Base-by-base conservation (phyloP, 805 yeast species). In the Candida piceae region DNA sequence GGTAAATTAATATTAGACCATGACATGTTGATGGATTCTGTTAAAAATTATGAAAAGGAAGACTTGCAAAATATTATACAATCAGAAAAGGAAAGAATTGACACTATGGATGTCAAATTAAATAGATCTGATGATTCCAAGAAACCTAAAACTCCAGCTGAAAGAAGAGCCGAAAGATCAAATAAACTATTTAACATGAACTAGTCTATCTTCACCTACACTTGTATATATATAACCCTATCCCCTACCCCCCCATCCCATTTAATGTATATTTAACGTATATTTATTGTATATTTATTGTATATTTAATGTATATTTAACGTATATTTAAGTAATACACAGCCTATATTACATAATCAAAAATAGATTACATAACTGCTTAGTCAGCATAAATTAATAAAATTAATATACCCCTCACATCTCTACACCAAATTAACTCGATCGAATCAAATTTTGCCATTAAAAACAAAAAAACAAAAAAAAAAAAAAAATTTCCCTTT, bases 1-100 rank as follows among this genome's bases (percentile, higher is more conserved):
- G 66, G 65, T 1, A 53, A 49, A 35, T 42, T 57, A 48, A 55
- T 34, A 50, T 58, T 41, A 64, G 69, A 48, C 23, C 33, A 36
- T 13, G 45, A 40, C 20, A 25, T 45, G 21, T 10, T 42, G 39
- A 53, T 46, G 31, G 53, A 41, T 20, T 46, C 7, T 5, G 17
- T n/a, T 5, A 15, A 26, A 10, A 15, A 26, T 15, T 26, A 13
- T 15, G 17, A 26, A 13, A 15, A n/a, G 16, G 29, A 26, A 7
- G 6, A 26, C 17, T 26, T 26, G 29, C 7, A 26, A 15, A 26
- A 13, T 15, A 26, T 26, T 26, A 22, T 37, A 15, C 18, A 29
- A 7, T 25, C 19, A 18, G 20, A 22, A 6, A 39, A 39, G 10
- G 39, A 42, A 26, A 36, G 40, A 25, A 15, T 15, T 7, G 36